Conservation (phyloP, 1,284 basidiomycete species). For the Irpex sp. region DNA sequence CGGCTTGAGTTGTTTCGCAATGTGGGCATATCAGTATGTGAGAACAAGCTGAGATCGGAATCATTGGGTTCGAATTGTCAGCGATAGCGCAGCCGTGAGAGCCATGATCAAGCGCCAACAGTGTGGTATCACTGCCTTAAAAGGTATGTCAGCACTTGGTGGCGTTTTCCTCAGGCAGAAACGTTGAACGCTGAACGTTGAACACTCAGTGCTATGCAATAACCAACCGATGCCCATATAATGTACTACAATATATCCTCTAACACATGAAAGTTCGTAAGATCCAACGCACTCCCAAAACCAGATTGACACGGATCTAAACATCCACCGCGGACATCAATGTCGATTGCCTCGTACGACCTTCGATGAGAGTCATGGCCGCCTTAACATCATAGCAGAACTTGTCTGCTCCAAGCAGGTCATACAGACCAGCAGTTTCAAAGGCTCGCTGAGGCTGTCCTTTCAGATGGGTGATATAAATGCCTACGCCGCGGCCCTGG, state of each 20-base stretch:
- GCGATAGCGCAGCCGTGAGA: too few species aligned
- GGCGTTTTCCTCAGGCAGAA: not conserved
- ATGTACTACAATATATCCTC: not conserved
- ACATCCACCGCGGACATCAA: not conserved
- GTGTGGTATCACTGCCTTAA: too few species aligned
- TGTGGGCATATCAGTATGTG: too few species aligned
- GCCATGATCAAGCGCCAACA: too few species aligned
- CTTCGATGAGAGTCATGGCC: constrained; percentile 45
- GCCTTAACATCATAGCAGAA: constrained; percentile 70
- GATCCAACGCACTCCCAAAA: not conserved
- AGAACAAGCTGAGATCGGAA: too few species aligned
- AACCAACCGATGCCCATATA: too few species aligned
- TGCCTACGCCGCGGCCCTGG: constrained; percentile 62
- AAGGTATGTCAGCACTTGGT: not conserved
- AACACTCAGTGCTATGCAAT: not conserved
- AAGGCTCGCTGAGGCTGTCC: constrained; percentile 53
- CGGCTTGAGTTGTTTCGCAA: too few species aligned
- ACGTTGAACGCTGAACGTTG: not conserved
- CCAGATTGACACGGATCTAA: not conserved
- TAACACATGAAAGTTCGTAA: not conserved
- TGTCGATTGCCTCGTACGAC: not conserved
- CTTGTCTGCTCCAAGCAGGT: constrained; percentile 60
- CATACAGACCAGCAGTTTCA: constrained; percentile 58
- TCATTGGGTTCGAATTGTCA: too few species aligned
- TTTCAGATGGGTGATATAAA: constrained; percentile 79